A percentile compares a stretch with the other conserved stretches of the same genome.
Evolutionary conservation across 192 early-diverging fungal genomes (phyloP).

Genomic region (Rhizophlyctis rosea): DNA sequence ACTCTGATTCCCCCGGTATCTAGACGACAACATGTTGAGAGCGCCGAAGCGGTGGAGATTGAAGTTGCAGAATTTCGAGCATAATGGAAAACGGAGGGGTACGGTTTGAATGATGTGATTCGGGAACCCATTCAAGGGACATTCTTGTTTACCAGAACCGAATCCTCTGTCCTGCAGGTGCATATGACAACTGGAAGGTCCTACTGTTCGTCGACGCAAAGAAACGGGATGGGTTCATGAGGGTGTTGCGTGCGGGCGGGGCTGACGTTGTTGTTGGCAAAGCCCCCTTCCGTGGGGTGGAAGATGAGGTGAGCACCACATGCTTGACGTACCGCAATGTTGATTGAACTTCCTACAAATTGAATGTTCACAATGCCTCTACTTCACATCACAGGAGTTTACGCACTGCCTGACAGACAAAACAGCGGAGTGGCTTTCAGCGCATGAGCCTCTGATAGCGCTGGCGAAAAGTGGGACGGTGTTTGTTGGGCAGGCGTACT

Average conservation of each 20-base stretch:
- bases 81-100: not conserved
- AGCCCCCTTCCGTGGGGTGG: not conserved
- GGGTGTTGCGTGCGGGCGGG: conserved; percentile 33
- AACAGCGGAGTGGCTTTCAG: not conserved
- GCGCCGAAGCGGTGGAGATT: conserved; percentile 33
- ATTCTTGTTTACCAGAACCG: too few relatives aligned
- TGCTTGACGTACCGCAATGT: not conserved
- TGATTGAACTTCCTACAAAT: too few relatives aligned
- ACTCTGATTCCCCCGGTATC: not conserved
- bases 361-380: not conserved
- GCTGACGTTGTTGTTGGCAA: conserved; percentile 22
- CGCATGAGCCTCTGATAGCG: not conserved
- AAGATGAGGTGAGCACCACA: not conserved
- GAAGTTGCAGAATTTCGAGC: conserved; percentile 26
- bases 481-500: conserved; percentile 21
- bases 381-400: not conserved
- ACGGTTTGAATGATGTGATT: not conserved
- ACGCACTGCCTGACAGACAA: conserved; percentile 19
- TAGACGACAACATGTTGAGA: conserved; percentile 7
- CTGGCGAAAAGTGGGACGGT: conserved; percentile 4
- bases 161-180: not conserved
- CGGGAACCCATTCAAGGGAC: too few relatives aligned
- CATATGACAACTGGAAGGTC: conserved; percentile 30
- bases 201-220: conserved; percentile 26
- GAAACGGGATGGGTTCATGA: conserved; percentile 28